Percentiles rank a stretch among this genome's conserved stretches.
Conservation (phyloP, 805 yeast genomes). For the Kazachstania martiniae region DNA sequence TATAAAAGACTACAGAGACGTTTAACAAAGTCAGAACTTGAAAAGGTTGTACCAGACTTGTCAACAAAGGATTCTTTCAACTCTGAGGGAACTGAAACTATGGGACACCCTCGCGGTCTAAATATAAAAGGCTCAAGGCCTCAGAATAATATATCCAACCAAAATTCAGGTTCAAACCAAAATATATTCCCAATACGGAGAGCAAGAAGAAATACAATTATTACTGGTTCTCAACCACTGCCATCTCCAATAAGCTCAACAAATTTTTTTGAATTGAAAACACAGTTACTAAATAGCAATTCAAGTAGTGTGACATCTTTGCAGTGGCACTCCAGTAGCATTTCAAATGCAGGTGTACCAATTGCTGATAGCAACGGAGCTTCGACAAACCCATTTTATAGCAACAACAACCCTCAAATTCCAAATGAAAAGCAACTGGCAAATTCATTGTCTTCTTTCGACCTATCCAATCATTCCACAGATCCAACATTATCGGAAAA, state of each 20-base stretch:
- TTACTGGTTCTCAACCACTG: slow-evolving; percentile 86
- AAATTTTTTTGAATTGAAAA: slow-evolving; percentile 27
- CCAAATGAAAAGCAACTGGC: slow-evolving; percentile 14
- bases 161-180: too few relatives aligned
- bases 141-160: too few relatives aligned
- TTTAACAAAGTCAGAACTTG: slow-evolving; percentile 22
- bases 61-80: too few relatives aligned
- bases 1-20: slow-evolving; percentile 33
- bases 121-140: too few relatives aligned
- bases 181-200: slow-evolving; percentile 32
- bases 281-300: slow-evolving; percentile 16
- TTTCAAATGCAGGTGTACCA: not conserved
- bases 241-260: slow-evolving; percentile 74
- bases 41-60: too few relatives aligned
- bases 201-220: slow-evolving; percentile 61
- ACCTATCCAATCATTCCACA: slow-evolving; percentile 12
- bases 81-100: too few relatives aligned
- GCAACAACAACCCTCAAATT: not conserved
- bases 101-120: too few relatives aligned
- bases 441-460: slow-evolving; percentile 32
- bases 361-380: not conserved
- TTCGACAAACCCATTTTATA: slow-evolving; percentile 1
- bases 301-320: slow-evolving; percentile 6
- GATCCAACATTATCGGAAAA: slow-evolving; percentile 10
- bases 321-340: not conserved